Conservation (phyloP, 140 eudicot species). For the Oenanthe javanica region DNA sequence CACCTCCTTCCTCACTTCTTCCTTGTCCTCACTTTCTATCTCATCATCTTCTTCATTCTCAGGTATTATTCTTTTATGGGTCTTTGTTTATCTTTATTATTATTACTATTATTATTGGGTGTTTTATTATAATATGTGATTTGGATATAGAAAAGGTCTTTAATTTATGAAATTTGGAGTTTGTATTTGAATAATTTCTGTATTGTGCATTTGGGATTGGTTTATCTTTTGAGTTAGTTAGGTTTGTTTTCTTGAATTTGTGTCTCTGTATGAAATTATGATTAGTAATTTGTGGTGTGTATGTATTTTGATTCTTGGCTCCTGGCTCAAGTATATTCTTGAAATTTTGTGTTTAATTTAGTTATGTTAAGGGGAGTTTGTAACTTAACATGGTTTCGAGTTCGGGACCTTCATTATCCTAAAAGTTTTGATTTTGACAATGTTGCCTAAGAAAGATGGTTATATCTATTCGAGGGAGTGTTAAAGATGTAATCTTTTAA, state of each 20-base stretch:
- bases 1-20: constrained; percentile 27
- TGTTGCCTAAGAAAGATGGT: not conserved
- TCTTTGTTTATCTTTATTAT: not conserved
- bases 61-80: constrained; percentile 18
- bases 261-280: not conserved
- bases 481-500: not conserved
- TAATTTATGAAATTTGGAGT: not conserved
- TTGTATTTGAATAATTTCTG: not conserved
- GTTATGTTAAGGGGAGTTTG: not conserved
- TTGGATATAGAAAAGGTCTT: not conserved
- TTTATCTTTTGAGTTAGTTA: not conserved
- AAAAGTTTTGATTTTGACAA: not conserved
- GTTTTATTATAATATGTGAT: not conserved
- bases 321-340: not conserved
- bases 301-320: not conserved
- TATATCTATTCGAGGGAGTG: not conserved
- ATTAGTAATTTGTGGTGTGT: not conserved
- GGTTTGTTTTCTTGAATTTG: not conserved
- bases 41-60: constrained; percentile 33
- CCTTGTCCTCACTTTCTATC: constrained; percentile 30
- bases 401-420: not conserved
- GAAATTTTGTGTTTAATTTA: not conserved
- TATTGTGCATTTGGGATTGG: not conserved
- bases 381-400: not conserved
- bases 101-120: not conserved